phyloP scores from a whole-genome alignment of 1,284 basidiomycete genomes.

The Tremellales sp. region DNA sequence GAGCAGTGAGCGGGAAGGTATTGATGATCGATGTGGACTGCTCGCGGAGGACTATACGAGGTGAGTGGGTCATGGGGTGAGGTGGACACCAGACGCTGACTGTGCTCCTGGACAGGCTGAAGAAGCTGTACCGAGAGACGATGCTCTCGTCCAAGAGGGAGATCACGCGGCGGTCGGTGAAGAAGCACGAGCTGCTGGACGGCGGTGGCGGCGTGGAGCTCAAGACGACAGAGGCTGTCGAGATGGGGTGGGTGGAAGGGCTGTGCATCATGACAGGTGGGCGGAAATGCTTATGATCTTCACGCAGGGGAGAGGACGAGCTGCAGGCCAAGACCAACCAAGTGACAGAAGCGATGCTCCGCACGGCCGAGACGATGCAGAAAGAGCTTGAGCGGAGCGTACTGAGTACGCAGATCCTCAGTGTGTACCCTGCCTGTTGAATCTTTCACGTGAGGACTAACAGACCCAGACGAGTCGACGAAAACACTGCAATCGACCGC shows the following conservation, averaged over 20 bases:
- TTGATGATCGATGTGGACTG: background rate
- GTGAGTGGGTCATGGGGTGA: no score
- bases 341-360: conserved; percentile 77
- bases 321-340: conserved; percentile 82
- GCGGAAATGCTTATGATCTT: conserved; percentile 4
- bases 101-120: conserved; percentile 15
- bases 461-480: conserved; percentile 68
- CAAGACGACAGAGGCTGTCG: background rate
- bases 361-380: conserved; percentile 82
- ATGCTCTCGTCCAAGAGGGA: conserved; percentile 26
- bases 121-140: conserved; percentile 27
- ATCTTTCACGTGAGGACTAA: background rate
- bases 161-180: conserved; percentile 15
- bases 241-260: background rate
- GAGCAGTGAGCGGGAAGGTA: background rate
- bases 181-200: conserved; percentile 29
- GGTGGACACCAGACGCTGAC: background rate
- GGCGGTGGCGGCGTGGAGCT: background rate
- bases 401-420: conserved; percentile 76
- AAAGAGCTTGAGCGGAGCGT: conserved; percentile 84
- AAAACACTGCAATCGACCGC: conserved; percentile 69
- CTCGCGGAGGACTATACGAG: no score
- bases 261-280: background rate
- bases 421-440: conserved; percentile 49
- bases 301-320: conserved; percentile 63